Conservation (phyloP, 2,329 filamentous ascomycete genomes). For the Arthrobotrys conoides region DNA sequence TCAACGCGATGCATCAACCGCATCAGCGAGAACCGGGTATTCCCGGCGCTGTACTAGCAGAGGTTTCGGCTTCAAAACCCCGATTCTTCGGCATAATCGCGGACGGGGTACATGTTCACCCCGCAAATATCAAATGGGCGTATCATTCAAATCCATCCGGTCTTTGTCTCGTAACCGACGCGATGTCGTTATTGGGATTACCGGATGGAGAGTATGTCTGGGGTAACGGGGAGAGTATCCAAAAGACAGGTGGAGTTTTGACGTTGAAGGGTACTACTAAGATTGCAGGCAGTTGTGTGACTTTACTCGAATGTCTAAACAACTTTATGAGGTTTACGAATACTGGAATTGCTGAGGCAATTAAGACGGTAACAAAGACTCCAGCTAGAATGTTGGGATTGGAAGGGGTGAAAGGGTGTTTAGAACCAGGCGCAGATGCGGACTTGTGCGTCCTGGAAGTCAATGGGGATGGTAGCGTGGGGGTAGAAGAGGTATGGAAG, state of each 20-base stretch:
- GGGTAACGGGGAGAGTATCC: slow-evolving; percentile 79
- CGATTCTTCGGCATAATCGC: slow-evolving; percentile 92
- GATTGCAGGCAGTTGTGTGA: slow-evolving; percentile 81
- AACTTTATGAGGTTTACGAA: slow-evolving; percentile 85
- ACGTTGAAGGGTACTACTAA: slow-evolving; percentile 83
- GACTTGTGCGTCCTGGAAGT: slow-evolving; percentile 53
- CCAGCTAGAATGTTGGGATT: slow-evolving; percentile 83
- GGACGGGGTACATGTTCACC: slow-evolving; percentile 90
- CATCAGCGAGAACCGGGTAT: slow-evolving; percentile 93
- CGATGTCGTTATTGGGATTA: slow-evolving; percentile 87
- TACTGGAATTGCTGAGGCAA: slow-evolving; percentile 76
- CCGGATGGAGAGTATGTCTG: slow-evolving; percentile 88
- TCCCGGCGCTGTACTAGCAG: slow-evolving; percentile 84
- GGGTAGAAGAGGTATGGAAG: slow-evolving; percentile 58
- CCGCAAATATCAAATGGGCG: slow-evolving; percentile 88
- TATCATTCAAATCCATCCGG: slow-evolving; percentile 87
- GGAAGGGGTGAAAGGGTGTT: slow-evolving; percentile 75
- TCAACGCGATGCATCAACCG: slow-evolving; percentile 92
- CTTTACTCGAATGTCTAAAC: slow-evolving; percentile 84
- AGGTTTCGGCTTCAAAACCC: slow-evolving; percentile 71
- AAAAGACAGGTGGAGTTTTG: slow-evolving; percentile 80
- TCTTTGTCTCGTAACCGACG: slow-evolving; percentile 90
- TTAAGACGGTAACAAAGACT: slow-evolving; percentile 81
- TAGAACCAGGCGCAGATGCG: slow-evolving; percentile 50
- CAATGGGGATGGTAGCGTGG: slow-evolving; percentile 39